Base-by-base conservation (phyloP, 805 yeast genomes). In the Ogataea methylovora region DNA sequence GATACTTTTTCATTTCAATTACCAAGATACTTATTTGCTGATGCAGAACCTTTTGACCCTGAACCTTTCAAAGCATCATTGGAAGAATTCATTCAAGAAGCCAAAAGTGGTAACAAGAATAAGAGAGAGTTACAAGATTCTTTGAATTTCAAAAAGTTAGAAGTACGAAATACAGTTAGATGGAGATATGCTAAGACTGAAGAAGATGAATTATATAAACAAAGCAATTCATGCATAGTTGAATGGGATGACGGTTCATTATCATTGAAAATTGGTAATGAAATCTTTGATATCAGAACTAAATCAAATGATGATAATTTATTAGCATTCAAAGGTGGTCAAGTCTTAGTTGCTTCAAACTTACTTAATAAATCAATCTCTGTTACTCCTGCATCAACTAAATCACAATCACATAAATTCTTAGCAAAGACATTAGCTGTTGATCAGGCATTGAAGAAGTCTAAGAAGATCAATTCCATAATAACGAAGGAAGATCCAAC, bases 161-260 rank as follows among this genome's bases (percentile, higher is more conserved):
- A 54, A 34, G 28, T 51, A 17, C 47, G 50, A 25, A 90, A 87
- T 56, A 86, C 96, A 0, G 67, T 92, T 23, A 74, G 98, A 52
- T 92, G 98, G 98, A 76, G 95, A 59, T 90, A 88, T 56, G 81
- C 86, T 12, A 74, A 81, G 38, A 79, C 77, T 40, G 73, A 72
- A n/a, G 63, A 69, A 34, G 79, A 77, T 28, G 86, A 81, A 41
- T 76, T 88, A 43, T 73, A 74, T 49, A 84, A 84, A 47, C 94
- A 87, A 54, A 81, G 94, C 8, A 92, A 92, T 52, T 79, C 96
- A 5, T 85, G 88, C 51, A 76, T 90, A 37, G 72, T 92, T 24
- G 83, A 85, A 55, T 92, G 98, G 98, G 81, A 83, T 36, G 97
- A 92, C 58, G 98, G 98, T 1, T 68, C 85, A 4, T 61, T 77